A percentile compares a stretch with the other conserved stretches of the same genome.
Evolutionary conservation across 257 asterid species (phyloP).

Genomic region (Rhazya stricta): DNA sequence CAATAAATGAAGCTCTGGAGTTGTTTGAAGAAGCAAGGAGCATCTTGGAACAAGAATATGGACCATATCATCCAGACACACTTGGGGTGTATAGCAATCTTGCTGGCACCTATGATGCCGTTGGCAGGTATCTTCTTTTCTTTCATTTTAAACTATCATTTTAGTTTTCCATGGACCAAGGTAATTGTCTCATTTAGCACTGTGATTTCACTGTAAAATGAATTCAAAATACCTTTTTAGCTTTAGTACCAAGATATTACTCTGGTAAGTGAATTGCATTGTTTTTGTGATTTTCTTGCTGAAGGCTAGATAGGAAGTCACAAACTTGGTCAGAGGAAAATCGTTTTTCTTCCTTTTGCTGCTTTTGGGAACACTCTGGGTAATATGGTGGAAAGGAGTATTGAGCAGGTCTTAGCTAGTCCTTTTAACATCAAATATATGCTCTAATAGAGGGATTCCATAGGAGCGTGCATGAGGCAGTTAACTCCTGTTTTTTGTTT

Average conservation of each 20-base stretch:
- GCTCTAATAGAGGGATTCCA: background rate
- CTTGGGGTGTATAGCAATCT: constrained; percentile 95
- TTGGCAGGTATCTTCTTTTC: constrained; percentile 66
- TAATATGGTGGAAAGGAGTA: background rate
- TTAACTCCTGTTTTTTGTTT: background rate
- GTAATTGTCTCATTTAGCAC: background rate
- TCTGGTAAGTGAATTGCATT: background rate
- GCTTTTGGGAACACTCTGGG: background rate
- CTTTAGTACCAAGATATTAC: background rate
- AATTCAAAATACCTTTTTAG: background rate
- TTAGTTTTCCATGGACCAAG: background rate
- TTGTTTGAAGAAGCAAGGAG: constrained; percentile 87
- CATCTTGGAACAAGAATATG: constrained; percentile 82
- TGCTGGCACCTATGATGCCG: constrained; percentile 92
- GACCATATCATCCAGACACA: constrained; percentile 88
- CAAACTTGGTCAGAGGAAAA: background rate
- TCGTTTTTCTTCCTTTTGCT: background rate
- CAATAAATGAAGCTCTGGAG: constrained; percentile 70
- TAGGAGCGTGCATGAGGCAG: background rate
- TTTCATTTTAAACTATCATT: background rate
- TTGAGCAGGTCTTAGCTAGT: background rate
- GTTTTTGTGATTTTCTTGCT: background rate
- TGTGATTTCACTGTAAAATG: background rate
- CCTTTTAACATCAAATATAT: background rate
- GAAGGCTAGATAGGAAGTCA: background rate